These are phyloP conservation scores for Pestalotiopsis sp. DNA, from an alignment of 2,329 filamentous ascomycete species.

Conservation along the genomic window DNA sequence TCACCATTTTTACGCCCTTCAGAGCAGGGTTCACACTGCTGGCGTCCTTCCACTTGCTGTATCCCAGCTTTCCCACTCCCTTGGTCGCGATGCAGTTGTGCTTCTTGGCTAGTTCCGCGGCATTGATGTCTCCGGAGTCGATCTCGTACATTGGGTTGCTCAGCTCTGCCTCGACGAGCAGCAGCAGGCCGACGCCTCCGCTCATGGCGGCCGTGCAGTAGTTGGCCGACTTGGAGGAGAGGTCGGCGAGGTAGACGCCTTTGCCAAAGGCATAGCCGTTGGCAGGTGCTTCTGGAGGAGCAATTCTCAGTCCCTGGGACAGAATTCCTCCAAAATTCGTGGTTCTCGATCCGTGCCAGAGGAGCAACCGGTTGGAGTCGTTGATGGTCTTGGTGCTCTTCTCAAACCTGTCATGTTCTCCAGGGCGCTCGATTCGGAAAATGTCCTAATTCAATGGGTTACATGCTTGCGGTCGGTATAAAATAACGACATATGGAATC, in stretches of 20 bases:
- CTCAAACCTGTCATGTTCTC: constrained; percentile 70
- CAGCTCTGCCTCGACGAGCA: constrained; percentile 83
- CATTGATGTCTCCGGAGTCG: constrained; percentile 56
- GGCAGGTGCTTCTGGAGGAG: constrained; percentile 60
- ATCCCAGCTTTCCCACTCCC: constrained; percentile 66
- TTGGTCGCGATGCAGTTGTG: constrained; percentile 66
- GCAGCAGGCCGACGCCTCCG: constrained; percentile 66
- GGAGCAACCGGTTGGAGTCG: constrained; percentile 63
- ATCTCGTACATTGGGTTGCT: constrained; percentile 74
- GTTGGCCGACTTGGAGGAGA: constrained; percentile 76
- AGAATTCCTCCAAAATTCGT: constrained; percentile 87
- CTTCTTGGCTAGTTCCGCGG: constrained; percentile 61
- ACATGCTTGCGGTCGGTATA: no score
- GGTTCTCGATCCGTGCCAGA: constrained; percentile 81
- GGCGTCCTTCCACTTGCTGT: constrained; percentile 74
- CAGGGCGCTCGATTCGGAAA: constrained; percentile 76
- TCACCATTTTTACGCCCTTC: constrained; percentile 69
- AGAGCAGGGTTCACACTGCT: constrained; percentile 62
- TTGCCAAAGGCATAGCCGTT: constrained; percentile 86
- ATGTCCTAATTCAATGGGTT: constrained; percentile 50
- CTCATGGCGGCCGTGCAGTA: constrained; percentile 68
- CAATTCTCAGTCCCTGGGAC: constrained; percentile 80
- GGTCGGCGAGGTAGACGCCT: constrained; percentile 82
- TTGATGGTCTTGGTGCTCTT: constrained; percentile 53
- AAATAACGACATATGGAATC: no score